Base-by-base conservation (phyloP, 2,329 filamentous ascomycete species). In the Pleurostoma richardsiae region DNA sequence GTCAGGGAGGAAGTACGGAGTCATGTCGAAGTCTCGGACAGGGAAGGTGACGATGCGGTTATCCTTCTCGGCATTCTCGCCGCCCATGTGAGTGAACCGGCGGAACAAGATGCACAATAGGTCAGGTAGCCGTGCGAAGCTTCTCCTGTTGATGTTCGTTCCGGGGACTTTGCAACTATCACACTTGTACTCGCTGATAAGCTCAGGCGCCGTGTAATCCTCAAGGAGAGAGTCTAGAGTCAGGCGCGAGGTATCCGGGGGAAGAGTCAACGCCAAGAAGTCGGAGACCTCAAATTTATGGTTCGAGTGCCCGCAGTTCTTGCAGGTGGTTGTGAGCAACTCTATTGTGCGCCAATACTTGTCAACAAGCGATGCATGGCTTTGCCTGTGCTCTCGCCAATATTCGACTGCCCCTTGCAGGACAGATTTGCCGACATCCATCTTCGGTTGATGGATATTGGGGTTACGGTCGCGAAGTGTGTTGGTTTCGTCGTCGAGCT, bases 401-500 rank as follows among this genome's bases (percentile, higher is more conserved):
- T 89, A 88, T 33, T 85, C 80, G 45, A 75, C 74, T 0, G 86
- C 83, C n/a, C 84, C 85, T 46, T 83, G 59, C 8, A 75, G 50
- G 27, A 67, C 55, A 10, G 62, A 61, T 30, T 53, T 52, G 28
- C 52, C 45, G 30, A 42, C 44, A 11, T 50, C 38, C 11, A 47
- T 40, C 42, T 44, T 29, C 42, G 52, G 55, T 53, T 56, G 52
- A 43, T 49, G 48, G 30, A 56, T 54, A 39, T 53, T 48, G 44
- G 43, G 48, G 19, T 44, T 45, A n/a, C 44, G 64, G 49, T 83
- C 72, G n/a, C 72, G 69, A 10, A 64, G 64, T 29, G 62, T 63
- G 61, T 96, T 95, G 4, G 95, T 83, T 65, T 99, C 94, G 60
- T 94, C 88, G 56, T 92, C 86, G 10, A 97, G 73, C 54, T 86